phyloP scores from a whole-genome alignment of 2,329 filamentous ascomycete species.

The Aspergillus luchuensis region DNA sequence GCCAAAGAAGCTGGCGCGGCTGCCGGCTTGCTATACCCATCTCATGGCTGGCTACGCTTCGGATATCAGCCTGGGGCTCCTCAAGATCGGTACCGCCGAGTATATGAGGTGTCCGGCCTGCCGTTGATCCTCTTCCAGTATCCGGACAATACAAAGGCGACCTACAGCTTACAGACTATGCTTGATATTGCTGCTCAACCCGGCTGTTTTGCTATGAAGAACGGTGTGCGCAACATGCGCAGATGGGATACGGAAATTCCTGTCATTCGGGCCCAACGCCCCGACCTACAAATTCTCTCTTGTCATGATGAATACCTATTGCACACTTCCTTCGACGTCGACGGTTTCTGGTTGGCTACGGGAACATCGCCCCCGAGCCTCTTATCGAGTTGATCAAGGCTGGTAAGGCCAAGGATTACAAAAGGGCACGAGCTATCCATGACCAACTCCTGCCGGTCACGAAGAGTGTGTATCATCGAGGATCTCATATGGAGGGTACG shows the following conservation, averaged over 20 bases:
- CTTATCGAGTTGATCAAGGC: no score
- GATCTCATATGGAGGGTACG: constrained; percentile 59
- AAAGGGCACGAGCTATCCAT: constrained; percentile 52
- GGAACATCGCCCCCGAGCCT: no score
- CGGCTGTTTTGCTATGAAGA: constrained; percentile 60
- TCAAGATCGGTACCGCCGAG: constrained; percentile 54
- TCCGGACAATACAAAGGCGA: no score
- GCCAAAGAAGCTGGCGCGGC: constrained; percentile 48
- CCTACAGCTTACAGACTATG: constrained; percentile 48
- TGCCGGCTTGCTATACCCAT: constrained; percentile 56
- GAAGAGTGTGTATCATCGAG: constrained; percentile 57
- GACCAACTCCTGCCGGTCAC: constrained; percentile 55
- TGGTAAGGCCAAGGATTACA: constrained; percentile 33
- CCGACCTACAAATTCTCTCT: no score
- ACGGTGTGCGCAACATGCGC: constrained; percentile 60
- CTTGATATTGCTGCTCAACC: constrained; percentile 56
- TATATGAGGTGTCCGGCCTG: constrained; percentile 22
- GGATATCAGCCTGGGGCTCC: constrained; percentile 57
- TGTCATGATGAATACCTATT: no score
- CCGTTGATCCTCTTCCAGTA: no score
- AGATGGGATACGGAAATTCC: constrained; percentile 60
- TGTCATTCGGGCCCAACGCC: constrained; percentile 45
- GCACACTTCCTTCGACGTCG: no score
- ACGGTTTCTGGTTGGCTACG: no score
- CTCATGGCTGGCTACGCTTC: constrained; percentile 59